Percentiles rank a stretch among this genome's conserved stretches.
These are phyloP conservation scores for Phytophthora nicotianae DNA, from an alignment of 352 stramenopile species.

Conservation along the genomic window DNA sequence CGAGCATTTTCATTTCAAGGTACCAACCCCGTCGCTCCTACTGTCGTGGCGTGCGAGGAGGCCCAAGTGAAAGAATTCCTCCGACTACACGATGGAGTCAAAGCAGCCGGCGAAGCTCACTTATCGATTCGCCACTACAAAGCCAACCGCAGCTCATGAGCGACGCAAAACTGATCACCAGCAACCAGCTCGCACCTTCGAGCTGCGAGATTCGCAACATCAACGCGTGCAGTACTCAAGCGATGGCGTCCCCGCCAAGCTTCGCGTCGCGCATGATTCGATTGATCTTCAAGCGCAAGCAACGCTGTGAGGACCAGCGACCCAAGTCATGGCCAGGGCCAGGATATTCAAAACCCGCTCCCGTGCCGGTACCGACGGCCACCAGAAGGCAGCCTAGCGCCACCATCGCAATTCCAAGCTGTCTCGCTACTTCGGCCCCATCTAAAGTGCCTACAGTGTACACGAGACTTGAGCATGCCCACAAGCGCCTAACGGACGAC, in stretches of 20 bases:
- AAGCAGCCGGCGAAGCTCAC: neutral
- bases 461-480: neutral
- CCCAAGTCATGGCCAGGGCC: constrained; percentile 30
- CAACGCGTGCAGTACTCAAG: neutral
- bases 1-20: neutral
- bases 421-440: neutral
- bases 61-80: neutral
- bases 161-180: neutral
- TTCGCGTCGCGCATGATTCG: constrained; percentile 18
- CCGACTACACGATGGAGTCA: neutral
- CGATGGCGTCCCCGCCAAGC: neutral
- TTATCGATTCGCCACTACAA: neutral
- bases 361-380: neutral
- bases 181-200: neutral
- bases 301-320: neutral
- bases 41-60: neutral
- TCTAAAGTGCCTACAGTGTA: neutral
- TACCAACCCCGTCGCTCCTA: neutral
- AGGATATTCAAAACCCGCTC: constrained; percentile 1
- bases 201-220: neutral
- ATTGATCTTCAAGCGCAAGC: constrained; percentile 7
- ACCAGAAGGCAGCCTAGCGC: constrained; percentile 6
- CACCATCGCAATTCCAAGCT: constrained; percentile 17
- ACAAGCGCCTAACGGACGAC: neutral
- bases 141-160: neutral